A percentile compares a stretch with the other conserved stretches of the same genome.
phyloP scores from a whole-genome alignment of 192 early-diverging fungal species.

The Umbelopsis ramanniana region DNA sequence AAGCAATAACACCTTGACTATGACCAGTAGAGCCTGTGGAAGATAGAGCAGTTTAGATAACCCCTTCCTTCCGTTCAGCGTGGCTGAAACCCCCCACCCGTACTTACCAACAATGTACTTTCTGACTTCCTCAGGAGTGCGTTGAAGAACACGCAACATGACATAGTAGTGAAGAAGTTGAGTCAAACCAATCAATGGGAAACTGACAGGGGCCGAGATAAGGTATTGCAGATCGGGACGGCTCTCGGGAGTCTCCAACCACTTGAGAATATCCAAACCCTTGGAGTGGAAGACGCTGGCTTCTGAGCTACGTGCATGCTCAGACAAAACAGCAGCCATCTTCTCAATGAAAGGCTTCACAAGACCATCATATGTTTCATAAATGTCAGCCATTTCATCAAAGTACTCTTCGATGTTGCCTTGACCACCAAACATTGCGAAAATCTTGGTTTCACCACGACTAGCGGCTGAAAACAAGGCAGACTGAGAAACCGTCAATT shows the following conservation, averaged over 20 bases:
- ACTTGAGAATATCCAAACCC: conserved; percentile 83
- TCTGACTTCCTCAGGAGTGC: conserved; percentile 62
- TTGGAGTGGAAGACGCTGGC: conserved; percentile 73
- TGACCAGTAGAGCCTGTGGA: conserved; percentile 79
- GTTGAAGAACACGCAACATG: conserved; percentile 70
- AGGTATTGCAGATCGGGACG: conserved; percentile 81
- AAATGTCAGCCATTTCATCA: conserved; percentile 83
- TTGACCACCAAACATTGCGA: conserved; percentile 96
- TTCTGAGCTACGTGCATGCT: conserved; percentile 62
- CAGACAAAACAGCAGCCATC: conserved; percentile 71
- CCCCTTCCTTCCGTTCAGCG: neutral
- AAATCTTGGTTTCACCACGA: conserved; percentile 62
- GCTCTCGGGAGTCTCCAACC: conserved; percentile 79
- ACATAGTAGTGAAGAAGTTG: conserved; percentile 91
- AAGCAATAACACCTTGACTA: conserved; percentile 88
- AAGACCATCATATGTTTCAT: conserved; percentile 78
- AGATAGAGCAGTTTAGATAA: neutral
- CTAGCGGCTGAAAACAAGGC: conserved; percentile 74
- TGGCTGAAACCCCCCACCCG: too few relatives aligned
- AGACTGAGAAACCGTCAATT: conserved; percentile 46
- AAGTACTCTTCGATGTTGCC: conserved; percentile 96
- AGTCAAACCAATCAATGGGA: conserved; percentile 89
- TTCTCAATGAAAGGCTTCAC: conserved; percentile 76
- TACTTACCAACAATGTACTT: conserved; percentile 58
- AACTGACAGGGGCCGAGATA: conserved; percentile 77